Evolutionary conservation across 768 basidiomycete species (phyloP).

Genomic region (Leccinum rimulosum): DNA sequence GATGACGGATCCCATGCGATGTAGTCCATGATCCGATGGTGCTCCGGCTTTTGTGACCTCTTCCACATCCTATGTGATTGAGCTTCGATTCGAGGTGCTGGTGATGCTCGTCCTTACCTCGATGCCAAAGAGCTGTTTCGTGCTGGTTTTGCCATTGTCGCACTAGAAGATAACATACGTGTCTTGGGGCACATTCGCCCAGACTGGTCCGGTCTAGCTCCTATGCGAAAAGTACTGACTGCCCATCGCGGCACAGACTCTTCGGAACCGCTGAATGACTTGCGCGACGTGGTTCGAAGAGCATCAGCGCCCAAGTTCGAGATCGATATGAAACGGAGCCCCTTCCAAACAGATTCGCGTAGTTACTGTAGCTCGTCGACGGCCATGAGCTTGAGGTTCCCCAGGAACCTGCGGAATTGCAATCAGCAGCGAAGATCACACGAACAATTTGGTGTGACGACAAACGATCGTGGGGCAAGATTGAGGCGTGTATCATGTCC

Average conservation of each 20-base stretch:
- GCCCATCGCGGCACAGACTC: slow-evolving; percentile 74
- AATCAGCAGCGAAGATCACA: slow-evolving; percentile 4
- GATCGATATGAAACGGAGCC: slow-evolving; percentile 21
- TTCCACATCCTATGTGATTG: slow-evolving; percentile 46
- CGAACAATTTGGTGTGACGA: not conserved
- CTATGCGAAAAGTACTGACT: slow-evolving; percentile 43
- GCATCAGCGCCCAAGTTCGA: not conserved
- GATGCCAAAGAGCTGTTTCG: slow-evolving; percentile 66
- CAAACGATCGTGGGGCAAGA: slow-evolving; percentile 73
- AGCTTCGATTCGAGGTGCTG: not conserved
- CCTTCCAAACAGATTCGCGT: slow-evolving; percentile 80
- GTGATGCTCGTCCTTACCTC: slow-evolving; percentile 27
- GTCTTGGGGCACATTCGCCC: slow-evolving; percentile 36
- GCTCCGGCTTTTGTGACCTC: slow-evolving; percentile 79
- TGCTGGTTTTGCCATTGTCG: slow-evolving; percentile 76
- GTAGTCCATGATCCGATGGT: slow-evolving; percentile 76
- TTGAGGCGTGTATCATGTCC: slow-evolving; percentile 85
- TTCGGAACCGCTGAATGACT: slow-evolving; percentile 70
- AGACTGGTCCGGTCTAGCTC: slow-evolving; percentile 1
- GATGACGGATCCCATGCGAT: slow-evolving; percentile 73
- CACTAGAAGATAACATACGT: slow-evolving; percentile 60
- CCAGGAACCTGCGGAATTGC: slow-evolving; percentile 55
- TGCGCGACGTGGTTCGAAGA: slow-evolving; percentile 70
- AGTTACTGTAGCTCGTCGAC: slow-evolving; percentile 90
- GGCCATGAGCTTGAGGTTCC: slow-evolving; percentile 71